Conservation (phyloP, 2,329 filamentous ascomycete species). For the Penicillium sp. region DNA sequence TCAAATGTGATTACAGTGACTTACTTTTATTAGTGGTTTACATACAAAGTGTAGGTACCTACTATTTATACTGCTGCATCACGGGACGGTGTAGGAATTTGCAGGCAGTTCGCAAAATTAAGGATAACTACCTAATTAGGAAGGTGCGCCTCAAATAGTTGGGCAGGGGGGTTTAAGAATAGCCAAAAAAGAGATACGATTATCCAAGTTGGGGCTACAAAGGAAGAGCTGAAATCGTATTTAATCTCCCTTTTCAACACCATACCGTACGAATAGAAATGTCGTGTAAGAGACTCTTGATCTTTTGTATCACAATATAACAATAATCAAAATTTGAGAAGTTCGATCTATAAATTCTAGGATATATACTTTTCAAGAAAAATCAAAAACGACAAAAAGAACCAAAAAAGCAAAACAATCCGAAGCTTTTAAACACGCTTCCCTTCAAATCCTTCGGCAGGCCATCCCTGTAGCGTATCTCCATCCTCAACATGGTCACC, state of each 20-base stretch:
- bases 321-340: background rate
- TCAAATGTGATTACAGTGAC: background rate
- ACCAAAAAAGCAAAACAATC: background rate
- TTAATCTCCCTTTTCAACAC: no score
- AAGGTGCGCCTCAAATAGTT: background rate
- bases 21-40: background rate
- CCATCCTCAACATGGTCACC: conserved; percentile 55
- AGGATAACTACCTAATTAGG: background rate
- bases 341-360: background rate
- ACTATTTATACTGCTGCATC: background rate
- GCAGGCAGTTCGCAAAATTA: no score
- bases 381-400: no score
- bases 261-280: no score
- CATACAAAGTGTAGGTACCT: background rate
- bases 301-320: background rate
- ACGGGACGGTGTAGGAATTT: background rate
- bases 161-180: background rate
- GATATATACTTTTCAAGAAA: background rate
- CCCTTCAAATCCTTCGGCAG: conserved; percentile 44
- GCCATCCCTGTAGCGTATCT: conserved; percentile 56
- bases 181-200: no score
- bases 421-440: conserved; percentile 6
- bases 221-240: no score
- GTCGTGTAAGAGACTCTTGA: no score
- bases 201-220: no score